These are phyloP conservation scores for Mrakia gelida DNA, from an alignment of 768 basidiomycete species.

Conservation along the genomic window DNA sequence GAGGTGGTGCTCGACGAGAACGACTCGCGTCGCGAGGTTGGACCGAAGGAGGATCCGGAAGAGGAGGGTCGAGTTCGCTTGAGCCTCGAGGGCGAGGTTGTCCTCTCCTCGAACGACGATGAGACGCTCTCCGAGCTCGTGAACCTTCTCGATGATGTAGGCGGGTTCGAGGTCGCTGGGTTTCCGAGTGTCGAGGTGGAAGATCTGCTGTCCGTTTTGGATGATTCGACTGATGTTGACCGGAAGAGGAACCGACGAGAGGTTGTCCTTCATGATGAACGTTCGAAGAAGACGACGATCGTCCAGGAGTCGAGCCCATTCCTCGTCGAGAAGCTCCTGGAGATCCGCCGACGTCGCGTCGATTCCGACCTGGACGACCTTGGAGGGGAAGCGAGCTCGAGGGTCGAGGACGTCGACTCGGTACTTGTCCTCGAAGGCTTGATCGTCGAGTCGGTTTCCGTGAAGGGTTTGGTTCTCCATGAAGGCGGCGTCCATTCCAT, in stretches of 20 bases:
- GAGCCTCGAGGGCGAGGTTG: conserved; percentile 64
- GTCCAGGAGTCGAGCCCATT: conserved; percentile 59
- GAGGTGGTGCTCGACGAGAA: conserved; percentile 81
- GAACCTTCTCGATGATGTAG: conserved; percentile 76
- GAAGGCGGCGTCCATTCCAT: conserved; percentile 97
- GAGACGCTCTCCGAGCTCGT: conserved; percentile 68
- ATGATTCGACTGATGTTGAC: conserved; percentile 94
- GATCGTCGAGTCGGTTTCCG: conserved; percentile 74
- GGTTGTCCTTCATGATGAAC: conserved; percentile 73
- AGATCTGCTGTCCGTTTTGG: conserved; percentile 91
- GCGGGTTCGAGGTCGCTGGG: conserved; percentile 85
- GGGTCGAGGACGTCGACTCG: conserved; percentile 80
- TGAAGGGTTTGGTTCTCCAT: conserved; percentile 95
- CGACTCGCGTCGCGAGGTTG: conserved; percentile 77
- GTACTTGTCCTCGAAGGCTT: conserved; percentile 83
- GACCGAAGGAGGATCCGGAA: conserved; percentile 92
- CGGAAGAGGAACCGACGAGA: conserved; percentile 75
- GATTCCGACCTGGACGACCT: conserved; percentile 78
- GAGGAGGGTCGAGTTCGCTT: conserved; percentile 80
- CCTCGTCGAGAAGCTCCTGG: conserved; percentile 77
- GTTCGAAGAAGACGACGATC: conserved; percentile 75
- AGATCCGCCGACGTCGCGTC: conserved; percentile 78
- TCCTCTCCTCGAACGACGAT: conserved; percentile 86
- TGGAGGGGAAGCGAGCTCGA: conserved; percentile 64
- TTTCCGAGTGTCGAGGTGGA: conserved; percentile 91